Conservation (phyloP, 345 rosid species). For the Crucihimalaya himalaica region DNA sequence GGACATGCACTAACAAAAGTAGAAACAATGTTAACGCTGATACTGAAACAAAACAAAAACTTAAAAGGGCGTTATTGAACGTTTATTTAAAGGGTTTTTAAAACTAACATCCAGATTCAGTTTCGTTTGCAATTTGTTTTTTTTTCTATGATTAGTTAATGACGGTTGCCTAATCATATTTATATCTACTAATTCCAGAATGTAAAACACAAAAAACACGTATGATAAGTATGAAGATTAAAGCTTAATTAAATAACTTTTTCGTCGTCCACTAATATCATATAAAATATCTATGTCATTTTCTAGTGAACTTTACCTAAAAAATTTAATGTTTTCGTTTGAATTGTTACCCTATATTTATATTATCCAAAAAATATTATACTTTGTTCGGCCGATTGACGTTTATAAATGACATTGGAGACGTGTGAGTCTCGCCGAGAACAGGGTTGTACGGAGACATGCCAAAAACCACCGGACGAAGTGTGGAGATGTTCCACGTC, state of each 20-base stretch:
- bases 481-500: constrained; percentile 67
- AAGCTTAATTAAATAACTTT: no score
- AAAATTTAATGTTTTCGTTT: neutral
- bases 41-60: no score
- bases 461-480: constrained; percentile 62
- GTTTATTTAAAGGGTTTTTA: neutral
- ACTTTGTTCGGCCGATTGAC: constrained; percentile 86
- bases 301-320: no score
- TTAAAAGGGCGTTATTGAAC: no score
- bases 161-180: neutral
- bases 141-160: neutral
- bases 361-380: neutral
- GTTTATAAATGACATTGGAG: constrained; percentile 64
- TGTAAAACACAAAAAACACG: no score
- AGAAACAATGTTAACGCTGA: no score
- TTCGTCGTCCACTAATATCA: no score
- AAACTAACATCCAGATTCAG: neutral
- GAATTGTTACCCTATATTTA: no score
- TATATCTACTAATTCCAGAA: no score
- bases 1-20: no score
- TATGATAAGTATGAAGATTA: no score
- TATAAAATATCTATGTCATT: no score
- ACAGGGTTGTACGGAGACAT: constrained; percentile 81
- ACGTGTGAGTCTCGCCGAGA: constrained; percentile 94
- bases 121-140: neutral